Conservation (phyloP, 2,329 filamentous ascomycete species). For the Diaporthe citri region DNA sequence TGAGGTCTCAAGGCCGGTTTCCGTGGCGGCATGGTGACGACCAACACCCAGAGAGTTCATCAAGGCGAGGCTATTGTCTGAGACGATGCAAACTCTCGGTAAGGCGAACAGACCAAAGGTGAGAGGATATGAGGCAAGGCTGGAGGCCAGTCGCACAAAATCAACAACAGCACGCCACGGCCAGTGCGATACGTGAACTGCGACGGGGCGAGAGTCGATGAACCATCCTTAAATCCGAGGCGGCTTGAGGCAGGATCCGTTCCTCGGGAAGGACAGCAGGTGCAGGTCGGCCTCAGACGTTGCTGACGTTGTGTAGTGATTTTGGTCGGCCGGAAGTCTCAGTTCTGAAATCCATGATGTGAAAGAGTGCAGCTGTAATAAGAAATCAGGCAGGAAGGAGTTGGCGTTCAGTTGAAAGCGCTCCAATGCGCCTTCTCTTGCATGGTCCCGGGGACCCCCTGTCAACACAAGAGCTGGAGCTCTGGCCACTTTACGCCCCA, state of each 20-base stretch:
- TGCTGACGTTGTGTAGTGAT: neutral
- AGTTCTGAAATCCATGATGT: constrained; percentile 14
- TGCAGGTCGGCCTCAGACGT: neutral
- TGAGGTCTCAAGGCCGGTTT: constrained; percentile 29
- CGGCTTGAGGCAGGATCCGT: neutral
- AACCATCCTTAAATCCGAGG: constrained; percentile 2
- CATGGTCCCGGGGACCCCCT: constrained; percentile 8
- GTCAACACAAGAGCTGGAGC: constrained; percentile 1
- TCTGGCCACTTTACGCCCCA: neutral
- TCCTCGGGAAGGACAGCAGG: neutral
- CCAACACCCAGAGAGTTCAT: neutral
- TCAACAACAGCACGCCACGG: constrained; percentile 12
- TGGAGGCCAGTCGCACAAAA: neutral
- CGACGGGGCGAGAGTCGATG: neutral
- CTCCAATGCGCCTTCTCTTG: neutral
- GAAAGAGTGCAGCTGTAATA: neutral
- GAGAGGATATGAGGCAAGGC: neutral
- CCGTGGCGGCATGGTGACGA: constrained; percentile 34
- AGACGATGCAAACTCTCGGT: neutral
- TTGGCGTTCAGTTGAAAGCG: constrained; percentile 19
- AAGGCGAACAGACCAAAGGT: neutral
- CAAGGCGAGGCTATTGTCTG: neutral
- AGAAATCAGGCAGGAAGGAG: constrained; percentile 19
- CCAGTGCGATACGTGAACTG: neutral
- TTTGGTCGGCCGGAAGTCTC: neutral